A percentile compares a stretch with the other conserved stretches of the same genome.
Evolutionary conservation across 306 rosid species (phyloP).

Genomic region (Sophora flavescens): DNA sequence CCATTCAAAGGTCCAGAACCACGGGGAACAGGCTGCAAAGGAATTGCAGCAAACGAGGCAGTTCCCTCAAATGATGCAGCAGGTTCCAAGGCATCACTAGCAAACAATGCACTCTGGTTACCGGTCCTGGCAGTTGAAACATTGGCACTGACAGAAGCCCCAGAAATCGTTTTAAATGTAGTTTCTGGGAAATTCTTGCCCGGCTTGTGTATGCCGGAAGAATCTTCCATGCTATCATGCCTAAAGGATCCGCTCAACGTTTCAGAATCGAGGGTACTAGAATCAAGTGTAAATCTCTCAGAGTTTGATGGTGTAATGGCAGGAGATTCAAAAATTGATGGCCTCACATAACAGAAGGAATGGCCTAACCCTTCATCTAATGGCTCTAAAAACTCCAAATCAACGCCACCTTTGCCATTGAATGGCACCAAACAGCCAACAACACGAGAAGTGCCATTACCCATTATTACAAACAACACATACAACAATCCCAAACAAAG

Average conservation of each 20-base stretch:
- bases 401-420: constrained; percentile 63
- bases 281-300: constrained; percentile 70
- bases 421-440: constrained; percentile 74
- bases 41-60: constrained; percentile 70
- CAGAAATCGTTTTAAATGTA: constrained; percentile 68
- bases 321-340: constrained; percentile 69
- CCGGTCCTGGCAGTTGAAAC: constrained; percentile 71
- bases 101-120: constrained; percentile 61
- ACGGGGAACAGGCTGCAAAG: constrained; percentile 78
- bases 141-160: constrained; percentile 81
- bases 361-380: constrained; percentile 76
- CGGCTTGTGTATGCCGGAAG: constrained; percentile 48
- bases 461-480: constrained; percentile 52
- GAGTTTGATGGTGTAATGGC: constrained; percentile 73
- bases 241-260: constrained; percentile 77
- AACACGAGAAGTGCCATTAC: constrained; percentile 77
- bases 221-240: constrained; percentile 64
- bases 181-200: constrained; percentile 62
- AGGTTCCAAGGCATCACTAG: constrained; percentile 62
- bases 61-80: constrained; percentile 78
- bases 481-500: constrained; percentile 28
- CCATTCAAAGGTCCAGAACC: constrained; percentile 70
- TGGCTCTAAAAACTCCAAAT: constrained; percentile 70
- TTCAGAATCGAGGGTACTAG: constrained; percentile 76
- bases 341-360: constrained; percentile 75